A percentile compares a stretch with the other conserved stretches of the same genome.
These are phyloP conservation scores for Polytrichum commune DNA, from an alignment of 225 moss, liverwort and hornwort genomes.

Conservation along the genomic window DNA sequence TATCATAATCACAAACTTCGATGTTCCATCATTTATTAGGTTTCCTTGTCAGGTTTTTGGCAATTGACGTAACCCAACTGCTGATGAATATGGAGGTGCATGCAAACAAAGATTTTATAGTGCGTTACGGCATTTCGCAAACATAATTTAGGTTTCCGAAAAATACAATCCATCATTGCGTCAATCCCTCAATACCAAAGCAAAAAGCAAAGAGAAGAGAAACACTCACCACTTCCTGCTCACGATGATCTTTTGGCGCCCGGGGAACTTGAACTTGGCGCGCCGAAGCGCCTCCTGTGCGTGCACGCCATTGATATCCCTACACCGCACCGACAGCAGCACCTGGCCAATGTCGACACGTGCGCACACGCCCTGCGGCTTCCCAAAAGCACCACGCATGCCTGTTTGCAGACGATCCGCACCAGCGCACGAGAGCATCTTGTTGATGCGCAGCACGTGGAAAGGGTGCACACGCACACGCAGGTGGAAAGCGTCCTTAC, in stretches of 20 bases:
- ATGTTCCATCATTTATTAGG: no score
- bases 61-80: no score
- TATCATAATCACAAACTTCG: no score
- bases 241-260: slow-evolving; percentile 70
- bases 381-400: slow-evolving; percentile 26
- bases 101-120: no score
- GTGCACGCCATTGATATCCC: slow-evolving; percentile 16
- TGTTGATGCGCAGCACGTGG: slow-evolving; percentile 57
- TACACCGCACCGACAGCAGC: slow-evolving; percentile 25
- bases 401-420: slow-evolving; percentile 30
- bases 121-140: no score
- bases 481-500: slow-evolving; percentile 58
- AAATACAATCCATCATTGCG: no score
- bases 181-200: no score
- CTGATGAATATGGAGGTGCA: no score
- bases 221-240: slow-evolving; percentile 26
- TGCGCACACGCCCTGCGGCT: slow-evolving; percentile 26
- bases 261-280: slow-evolving; percentile 70
- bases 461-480: slow-evolving; percentile 54
- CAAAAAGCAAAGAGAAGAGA: background rate
- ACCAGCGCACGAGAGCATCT: slow-evolving; percentile 48
- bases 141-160: no score
- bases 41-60: no score
- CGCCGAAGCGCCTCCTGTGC: slow-evolving; percentile 43
- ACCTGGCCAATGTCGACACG: slow-evolving; percentile 25